Percentiles rank a stretch among this genome's conserved stretches.
phyloP scores from a whole-genome alignment of 352 stramenopile genomes.

The Thalassiosira allenii region DNA sequence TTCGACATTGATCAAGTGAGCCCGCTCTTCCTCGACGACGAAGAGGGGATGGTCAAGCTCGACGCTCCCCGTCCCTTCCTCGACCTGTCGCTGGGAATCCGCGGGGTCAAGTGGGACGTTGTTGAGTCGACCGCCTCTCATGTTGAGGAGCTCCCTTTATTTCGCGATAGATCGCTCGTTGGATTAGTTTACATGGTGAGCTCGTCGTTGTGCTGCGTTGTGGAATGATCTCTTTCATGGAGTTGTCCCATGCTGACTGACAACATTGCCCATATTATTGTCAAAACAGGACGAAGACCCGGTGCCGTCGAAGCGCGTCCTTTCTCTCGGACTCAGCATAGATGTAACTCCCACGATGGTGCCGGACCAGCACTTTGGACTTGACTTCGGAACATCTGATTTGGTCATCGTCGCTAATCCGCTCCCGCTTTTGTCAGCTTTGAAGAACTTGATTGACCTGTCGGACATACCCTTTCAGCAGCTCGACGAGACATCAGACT shows the following conservation, averaged over 20 bases:
- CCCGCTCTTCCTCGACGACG: slow-evolving; percentile 4
- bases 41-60: background rate
- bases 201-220: background rate
- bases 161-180: slow-evolving; percentile 8
- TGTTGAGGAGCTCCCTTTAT: slow-evolving; percentile 26
- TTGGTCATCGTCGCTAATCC: slow-evolving; percentile 58
- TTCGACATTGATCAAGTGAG: slow-evolving; percentile 40
- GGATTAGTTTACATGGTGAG: slow-evolving; percentile 61
- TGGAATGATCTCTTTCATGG: background rate
- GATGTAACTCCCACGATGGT: slow-evolving; percentile 38
- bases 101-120: slow-evolving; percentile 26
- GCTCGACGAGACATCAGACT: slow-evolving; percentile 3
- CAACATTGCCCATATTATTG: background rate
- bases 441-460: slow-evolving; percentile 47
- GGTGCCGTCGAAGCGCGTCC: background rate
- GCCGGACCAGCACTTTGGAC: slow-evolving; percentile 11
- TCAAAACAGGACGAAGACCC: background rate
- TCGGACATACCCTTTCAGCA: slow-evolving; percentile 44
- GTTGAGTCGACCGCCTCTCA: background rate
- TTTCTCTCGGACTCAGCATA: slow-evolving; percentile 34
- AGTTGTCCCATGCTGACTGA: background rate
- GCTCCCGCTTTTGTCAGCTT: slow-evolving; percentile 45
- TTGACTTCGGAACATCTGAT: slow-evolving; percentile 40
- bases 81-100: slow-evolving; percentile 31
- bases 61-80: slow-evolving; percentile 13